Percentiles rank a stretch among this genome's conserved stretches.
Evolutionary conservation across 164 flowering plant species (phyloP).

Genomic region (Buxus sempervirens): DNA sequence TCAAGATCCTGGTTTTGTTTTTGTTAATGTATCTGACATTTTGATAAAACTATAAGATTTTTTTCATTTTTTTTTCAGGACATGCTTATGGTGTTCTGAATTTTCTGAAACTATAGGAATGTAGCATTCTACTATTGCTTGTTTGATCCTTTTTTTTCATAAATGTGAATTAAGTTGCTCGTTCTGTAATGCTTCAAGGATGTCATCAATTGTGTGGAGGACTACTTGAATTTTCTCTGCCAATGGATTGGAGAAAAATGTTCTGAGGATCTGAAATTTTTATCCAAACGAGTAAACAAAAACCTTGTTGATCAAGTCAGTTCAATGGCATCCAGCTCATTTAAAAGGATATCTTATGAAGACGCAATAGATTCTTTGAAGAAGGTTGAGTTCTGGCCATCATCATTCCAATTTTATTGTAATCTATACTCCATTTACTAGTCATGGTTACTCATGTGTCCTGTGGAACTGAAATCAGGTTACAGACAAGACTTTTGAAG

Average conservation of each 20-base stretch:
- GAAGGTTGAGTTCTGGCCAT: slow-evolving; percentile 33
- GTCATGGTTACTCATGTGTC: too few species aligned
- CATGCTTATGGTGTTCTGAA: too few species aligned
- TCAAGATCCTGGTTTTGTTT: not conserved
- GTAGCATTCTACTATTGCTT: not conserved
- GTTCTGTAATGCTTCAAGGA: slow-evolving; percentile 53
- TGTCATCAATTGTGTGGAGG: slow-evolving; percentile 65
- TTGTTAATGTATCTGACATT: not conserved
- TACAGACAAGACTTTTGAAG: slow-evolving; percentile 39
- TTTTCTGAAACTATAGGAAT: not conserved
- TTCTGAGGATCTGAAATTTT: slow-evolving; percentile 57
- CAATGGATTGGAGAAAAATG: slow-evolving; percentile 64
- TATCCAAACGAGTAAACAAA: slow-evolving; percentile 52
- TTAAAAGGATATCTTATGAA: slow-evolving; percentile 58
- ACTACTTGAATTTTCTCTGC: slow-evolving; percentile 69
- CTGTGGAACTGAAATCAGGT: slow-evolving; percentile 35
- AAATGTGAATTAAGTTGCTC: not conserved
- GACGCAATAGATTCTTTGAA: slow-evolving; percentile 59
- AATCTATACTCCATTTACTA: not conserved
- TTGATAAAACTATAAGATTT: too few species aligned
- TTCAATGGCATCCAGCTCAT: slow-evolving; percentile 36
- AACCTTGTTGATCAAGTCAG: slow-evolving; percentile 40
- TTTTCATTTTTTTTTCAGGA: too few species aligned
- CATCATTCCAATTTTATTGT: not conserved
- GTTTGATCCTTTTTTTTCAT: too few species aligned